Evolutionary conservation across 2,329 filamentous ascomycete genomes (phyloP), one percentile per base, ranked within the genome.

Genomic region (Colletotrichum horii): DNA sequence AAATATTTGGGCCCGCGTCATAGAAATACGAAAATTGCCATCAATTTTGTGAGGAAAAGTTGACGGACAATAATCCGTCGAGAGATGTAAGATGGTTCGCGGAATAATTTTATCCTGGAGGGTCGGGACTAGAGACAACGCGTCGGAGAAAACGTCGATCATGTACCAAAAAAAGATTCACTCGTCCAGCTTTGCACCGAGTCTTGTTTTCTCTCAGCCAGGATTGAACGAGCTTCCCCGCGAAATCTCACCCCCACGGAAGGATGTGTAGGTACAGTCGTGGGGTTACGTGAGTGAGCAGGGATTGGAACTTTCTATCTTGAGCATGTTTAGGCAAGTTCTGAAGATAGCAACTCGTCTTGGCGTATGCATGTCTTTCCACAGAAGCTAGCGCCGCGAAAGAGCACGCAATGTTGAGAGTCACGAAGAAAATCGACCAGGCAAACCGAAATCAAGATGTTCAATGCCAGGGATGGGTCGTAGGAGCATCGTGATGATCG

Each of bases 111-210:
- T 0, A 52, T 14, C 11, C 43, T 22, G 15, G 11, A 22, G 3
- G 5, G 0, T 58, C n/a, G 15, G 16, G 24, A 11, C 11, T 22
- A 0, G 6, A 52, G 6, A 52, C 43, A 11, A 22, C 0, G 43
- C n/a, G 22, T 22, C 11, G 43, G 43, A 52, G 19, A 52, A 52
- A 52, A 52, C 11, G 11, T 22, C n/a, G 43, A 52, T 52, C 43
- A 52, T 6, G 11, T 12, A 0, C 43, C n/a, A 43, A 43, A 43
- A n/a, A 3, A 0, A 43, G 19, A 6, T 0, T 14, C 3, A 28
- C 55, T 58, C 55, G 55, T 58, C 15, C 8, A 28, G 9, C 55
- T 16, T 58, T 58, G 55, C 7, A 28, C 55, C 55, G 55, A 58
- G 24, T 58, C 26, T 28, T 16, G 14, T 26, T 26, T 6, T 11